Conservation (phyloP, 106 monocot genomes). For the Acorus calamus region DNA sequence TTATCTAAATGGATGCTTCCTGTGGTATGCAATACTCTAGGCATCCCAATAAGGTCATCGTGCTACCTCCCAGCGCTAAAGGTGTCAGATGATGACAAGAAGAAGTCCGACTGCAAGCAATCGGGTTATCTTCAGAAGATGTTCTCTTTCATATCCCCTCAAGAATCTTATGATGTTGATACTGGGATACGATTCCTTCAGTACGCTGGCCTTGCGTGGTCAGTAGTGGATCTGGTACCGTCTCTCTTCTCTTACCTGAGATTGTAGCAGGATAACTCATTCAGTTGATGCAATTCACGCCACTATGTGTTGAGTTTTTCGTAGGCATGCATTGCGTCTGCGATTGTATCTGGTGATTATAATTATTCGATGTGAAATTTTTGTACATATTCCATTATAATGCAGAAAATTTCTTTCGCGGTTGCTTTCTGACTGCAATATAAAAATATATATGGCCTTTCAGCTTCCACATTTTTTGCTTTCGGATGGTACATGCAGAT, state of each 20-base stretch:
- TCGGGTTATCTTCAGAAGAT: slow-evolving; percentile 35
- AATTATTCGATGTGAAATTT: too few relatives aligned
- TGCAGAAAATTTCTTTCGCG: too few relatives aligned
- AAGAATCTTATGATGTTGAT: slow-evolving; percentile 56
- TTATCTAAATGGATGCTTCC: slow-evolving; percentile 86
- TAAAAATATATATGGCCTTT: too few relatives aligned
- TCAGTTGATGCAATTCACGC: slow-evolving; percentile 29
- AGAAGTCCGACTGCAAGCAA: slow-evolving; percentile 21
- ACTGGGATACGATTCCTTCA: slow-evolving; percentile 82
- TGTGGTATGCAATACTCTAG: slow-evolving; percentile 54
- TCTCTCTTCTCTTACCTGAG: slow-evolving; percentile 49
- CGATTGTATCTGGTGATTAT: too few relatives aligned
- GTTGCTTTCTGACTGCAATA: too few relatives aligned
- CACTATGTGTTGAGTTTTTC: too few relatives aligned
- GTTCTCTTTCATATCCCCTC: slow-evolving; percentile 25
- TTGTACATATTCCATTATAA: too few relatives aligned
- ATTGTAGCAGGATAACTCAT: slow-evolving; percentile 24
- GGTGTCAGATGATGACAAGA: slow-evolving; percentile 21
- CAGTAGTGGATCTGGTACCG: slow-evolving; percentile 78
- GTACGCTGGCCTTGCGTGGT: slow-evolving; percentile 86
- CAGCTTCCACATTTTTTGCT: too few relatives aligned
- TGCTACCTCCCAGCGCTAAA: slow-evolving; percentile 68
- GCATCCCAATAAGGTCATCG: slow-evolving; percentile 69
- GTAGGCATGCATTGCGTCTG: too few relatives aligned
- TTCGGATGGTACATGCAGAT: too few relatives aligned